Evolutionary conservation across 768 basidiomycete species (phyloP).

Genomic region (Suillus spraguei): DNA sequence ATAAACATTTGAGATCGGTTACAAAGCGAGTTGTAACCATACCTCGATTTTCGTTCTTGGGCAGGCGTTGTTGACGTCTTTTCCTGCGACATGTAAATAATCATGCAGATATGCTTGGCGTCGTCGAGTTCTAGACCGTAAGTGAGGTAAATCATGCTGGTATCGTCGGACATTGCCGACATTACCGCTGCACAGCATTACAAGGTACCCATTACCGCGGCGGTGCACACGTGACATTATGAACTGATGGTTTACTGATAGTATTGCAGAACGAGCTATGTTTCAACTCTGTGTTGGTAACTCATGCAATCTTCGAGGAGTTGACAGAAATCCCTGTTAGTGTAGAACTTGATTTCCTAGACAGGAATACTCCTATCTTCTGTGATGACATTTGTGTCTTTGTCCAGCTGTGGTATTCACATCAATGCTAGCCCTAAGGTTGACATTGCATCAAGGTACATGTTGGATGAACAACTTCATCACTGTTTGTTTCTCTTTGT

Average conservation of each 20-base stretch:
- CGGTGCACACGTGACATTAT: too few relatives aligned
- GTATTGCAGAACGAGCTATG: conserved; percentile 98
- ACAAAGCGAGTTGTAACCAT: background rate
- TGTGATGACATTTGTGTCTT: conserved; percentile 97
- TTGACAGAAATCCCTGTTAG: conserved; percentile 98
- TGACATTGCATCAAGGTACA: conserved; percentile 99
- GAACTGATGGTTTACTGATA: too few relatives aligned
- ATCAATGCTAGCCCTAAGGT: conserved; percentile 99
- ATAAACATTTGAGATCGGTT: background rate
- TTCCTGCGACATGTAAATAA: background rate
- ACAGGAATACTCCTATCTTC: conserved; percentile 99
- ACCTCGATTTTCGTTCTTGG: background rate
- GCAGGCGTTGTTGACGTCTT: background rate
- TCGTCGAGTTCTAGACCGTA: too few relatives aligned
- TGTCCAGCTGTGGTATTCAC: conserved; percentile 97
- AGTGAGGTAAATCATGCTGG: too few relatives aligned
- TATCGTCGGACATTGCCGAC: too few relatives aligned
- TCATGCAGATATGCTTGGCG: background rate
- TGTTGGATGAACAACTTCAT: too few relatives aligned
- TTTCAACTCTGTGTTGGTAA: conserved; percentile 97
- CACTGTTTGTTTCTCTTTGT: too few relatives aligned
- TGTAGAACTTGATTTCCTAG: conserved; percentile 97
- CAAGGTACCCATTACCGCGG: too few relatives aligned
- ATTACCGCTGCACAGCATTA: too few relatives aligned
- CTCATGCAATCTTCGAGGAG: conserved; percentile 97